These are phyloP conservation scores for Raffaelea albimanens DNA, from an alignment of 2,329 filamentous ascomycete genomes.

Conservation along the genomic window DNA sequence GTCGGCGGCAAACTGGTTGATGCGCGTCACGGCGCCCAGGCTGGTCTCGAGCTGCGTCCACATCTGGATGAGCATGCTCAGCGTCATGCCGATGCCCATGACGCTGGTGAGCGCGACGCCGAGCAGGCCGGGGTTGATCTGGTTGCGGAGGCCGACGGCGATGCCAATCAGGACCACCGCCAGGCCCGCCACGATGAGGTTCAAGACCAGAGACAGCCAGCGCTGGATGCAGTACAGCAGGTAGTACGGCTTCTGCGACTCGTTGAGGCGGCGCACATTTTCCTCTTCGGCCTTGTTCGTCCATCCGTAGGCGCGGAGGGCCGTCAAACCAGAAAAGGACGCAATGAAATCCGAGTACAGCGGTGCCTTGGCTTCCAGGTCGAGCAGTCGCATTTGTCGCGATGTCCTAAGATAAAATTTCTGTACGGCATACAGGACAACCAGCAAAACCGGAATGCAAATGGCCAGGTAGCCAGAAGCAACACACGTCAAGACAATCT, in stretches of 20 bases:
- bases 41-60: slow-evolving; percentile 18
- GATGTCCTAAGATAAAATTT: slow-evolving; percentile 42
- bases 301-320: slow-evolving; percentile 47
- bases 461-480: slow-evolving; percentile 32
- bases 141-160: slow-evolving; percentile 20
- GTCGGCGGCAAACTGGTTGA: slow-evolving; percentile 5
- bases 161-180: slow-evolving; percentile 24
- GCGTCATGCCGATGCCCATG: slow-evolving; percentile 12
- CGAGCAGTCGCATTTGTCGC: slow-evolving; percentile 39
- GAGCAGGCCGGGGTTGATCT: slow-evolving; percentile 18
- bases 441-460: slow-evolving; percentile 31
- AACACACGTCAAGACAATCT: slow-evolving; percentile 34
- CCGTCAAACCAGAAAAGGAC: slow-evolving; percentile 34
- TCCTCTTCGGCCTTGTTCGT: slow-evolving; percentile 28
- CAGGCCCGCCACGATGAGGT: slow-evolving; percentile 25
- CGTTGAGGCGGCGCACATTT: slow-evolving; percentile 38
- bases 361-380: slow-evolving; percentile 39
- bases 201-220: slow-evolving; percentile 34
- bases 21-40: slow-evolving; percentile 16
- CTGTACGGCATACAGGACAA: slow-evolving; percentile 31
- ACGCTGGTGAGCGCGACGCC: slow-evolving; percentile 22
- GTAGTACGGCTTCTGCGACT: slow-evolving; percentile 47
- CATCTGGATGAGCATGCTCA: slow-evolving; percentile 13
- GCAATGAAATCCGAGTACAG: slow-evolving; percentile 35
- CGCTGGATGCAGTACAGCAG: slow-evolving; percentile 45